Conservation (phyloP, 2,329 filamentous ascomycete species). For the Colletotrichum salicis region DNA sequence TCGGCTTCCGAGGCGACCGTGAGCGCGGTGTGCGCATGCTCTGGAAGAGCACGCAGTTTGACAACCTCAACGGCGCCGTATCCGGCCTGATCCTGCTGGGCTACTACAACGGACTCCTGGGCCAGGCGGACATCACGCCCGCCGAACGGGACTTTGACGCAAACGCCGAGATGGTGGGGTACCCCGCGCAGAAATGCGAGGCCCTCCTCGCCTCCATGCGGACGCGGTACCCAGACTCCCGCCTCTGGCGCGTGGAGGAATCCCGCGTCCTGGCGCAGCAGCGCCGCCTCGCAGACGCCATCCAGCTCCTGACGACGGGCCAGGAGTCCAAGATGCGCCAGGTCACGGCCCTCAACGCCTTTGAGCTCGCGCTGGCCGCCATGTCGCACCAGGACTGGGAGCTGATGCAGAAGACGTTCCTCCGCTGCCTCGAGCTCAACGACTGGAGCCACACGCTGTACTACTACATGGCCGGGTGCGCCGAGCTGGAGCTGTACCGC, state of each 20-base stretch:
- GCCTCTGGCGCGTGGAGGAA: slow-evolving; percentile 90
- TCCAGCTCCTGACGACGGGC: slow-evolving; percentile 71
- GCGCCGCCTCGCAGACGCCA: slow-evolving; percentile 72
- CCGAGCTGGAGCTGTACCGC: slow-evolving; percentile 85
- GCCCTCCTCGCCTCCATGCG: slow-evolving; percentile 79
- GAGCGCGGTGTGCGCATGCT: slow-evolving; percentile 84
- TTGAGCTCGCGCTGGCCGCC: slow-evolving; percentile 81
- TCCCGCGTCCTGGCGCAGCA: slow-evolving; percentile 78
- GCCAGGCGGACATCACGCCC: slow-evolving; percentile 88
- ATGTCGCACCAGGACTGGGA: slow-evolving; percentile 85
- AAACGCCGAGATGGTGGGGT: slow-evolving; percentile 72
- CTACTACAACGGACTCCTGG: slow-evolving; percentile 89
- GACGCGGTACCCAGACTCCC: slow-evolving; percentile 79
- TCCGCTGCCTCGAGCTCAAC: slow-evolving; percentile 81
- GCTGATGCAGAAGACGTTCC: slow-evolving; percentile 78
- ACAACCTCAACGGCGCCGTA: slow-evolving; percentile 93
- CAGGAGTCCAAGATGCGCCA: slow-evolving; percentile 83
- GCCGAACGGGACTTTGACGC: slow-evolving; percentile 63
- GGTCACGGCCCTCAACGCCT: slow-evolving; percentile 84
- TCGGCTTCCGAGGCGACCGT: slow-evolving; percentile 91
- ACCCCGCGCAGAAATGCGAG: slow-evolving; percentile 75
- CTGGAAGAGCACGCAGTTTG: slow-evolving; percentile 87
- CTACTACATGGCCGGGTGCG: slow-evolving; percentile 84
- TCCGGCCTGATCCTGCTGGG: slow-evolving; percentile 82
- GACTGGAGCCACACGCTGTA: slow-evolving; percentile 93